Evolutionary conservation across 2,329 filamentous ascomycete species (phyloP), one percentile per base, ranked within the genome.

Genomic region (Apiospora hydei): DNA sequence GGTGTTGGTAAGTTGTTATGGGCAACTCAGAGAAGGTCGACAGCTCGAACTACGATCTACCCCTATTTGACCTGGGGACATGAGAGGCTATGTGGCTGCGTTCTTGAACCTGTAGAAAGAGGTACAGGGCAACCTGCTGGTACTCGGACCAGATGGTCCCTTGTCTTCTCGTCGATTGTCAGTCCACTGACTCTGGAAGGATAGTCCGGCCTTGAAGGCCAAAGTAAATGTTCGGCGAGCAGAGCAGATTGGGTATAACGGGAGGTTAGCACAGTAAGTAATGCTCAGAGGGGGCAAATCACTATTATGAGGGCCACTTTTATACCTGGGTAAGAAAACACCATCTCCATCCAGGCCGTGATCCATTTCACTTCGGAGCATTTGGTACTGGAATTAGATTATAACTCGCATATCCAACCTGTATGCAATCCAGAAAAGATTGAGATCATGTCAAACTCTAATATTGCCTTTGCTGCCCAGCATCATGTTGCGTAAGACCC

Each of bases 361-460:
- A 61, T 49, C 8, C 26, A 38, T 34, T 38, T 61, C 53, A 10
- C 10, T 38, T 16, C 16, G 2, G 16, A 26, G 10, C 10, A 38
- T 11, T 38, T 38, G 10, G 10, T 16, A 38, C 53, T 11, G 30
- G 18, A 21, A 38, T 18, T 61, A 30, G 8, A 49, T 10, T 49
- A 11, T 16, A 21, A 4, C 16, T 61, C 30, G 38, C 30, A 61
- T 13, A 21, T 61, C 16, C 30, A 11, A 11, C 34, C 30, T 30
- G 3, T 16, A 61, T 34, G 30, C 53, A 61, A 49, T 49, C 21
- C 46, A n/a, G 18, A 18, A n/a, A n/a, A 18, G 16, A 38, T 61
- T 38, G 53, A 61, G 53, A 30, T 61, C 53, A 61, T 38, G 26
- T 18, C 53, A 38, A 61, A 61, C 53, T 61, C 53, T 61, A 61